Conservation (phyloP, 768 basidiomycete genomes). For the Trametes villosa region DNA sequence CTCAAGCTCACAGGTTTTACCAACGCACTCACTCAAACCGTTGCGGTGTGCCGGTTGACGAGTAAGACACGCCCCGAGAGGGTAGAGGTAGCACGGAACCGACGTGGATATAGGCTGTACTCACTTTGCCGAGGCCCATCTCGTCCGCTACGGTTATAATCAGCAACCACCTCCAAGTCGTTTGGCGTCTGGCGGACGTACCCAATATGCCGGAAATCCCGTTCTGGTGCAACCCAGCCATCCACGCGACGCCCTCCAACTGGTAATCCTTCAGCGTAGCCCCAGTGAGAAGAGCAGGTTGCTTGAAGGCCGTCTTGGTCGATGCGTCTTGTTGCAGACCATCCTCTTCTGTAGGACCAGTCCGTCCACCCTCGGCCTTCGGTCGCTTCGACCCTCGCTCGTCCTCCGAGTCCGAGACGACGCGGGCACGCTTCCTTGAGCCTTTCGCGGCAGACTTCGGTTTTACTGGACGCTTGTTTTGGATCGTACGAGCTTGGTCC, state of each 20-base stretch:
- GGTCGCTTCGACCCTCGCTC: conserved; percentile 30
- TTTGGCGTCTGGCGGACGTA: conserved; percentile 34
- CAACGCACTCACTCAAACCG: too few relatives aligned
- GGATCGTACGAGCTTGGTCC: conserved; percentile 46
- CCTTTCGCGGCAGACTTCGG: conserved; percentile 8
- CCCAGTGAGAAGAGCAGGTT: conserved; percentile 83
- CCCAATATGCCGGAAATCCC: conserved; percentile 82
- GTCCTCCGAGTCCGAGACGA: conserved; percentile 21
- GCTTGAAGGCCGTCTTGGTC: conserved; percentile 49
- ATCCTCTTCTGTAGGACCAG: not conserved
- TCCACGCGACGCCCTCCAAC: conserved; percentile 94
- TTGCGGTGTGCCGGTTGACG: too few relatives aligned
- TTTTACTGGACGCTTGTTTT: conserved; percentile 22
- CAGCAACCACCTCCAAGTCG: too few relatives aligned
- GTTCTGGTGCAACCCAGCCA: conserved; percentile 86
- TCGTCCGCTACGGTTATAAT: conserved; percentile 72
- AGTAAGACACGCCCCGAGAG: too few relatives aligned
- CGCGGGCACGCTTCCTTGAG: conserved; percentile 21
- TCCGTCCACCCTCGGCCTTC: conserved; percentile 8
- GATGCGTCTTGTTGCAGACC: not conserved
- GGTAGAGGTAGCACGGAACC: too few relatives aligned
- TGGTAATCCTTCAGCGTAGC: conserved; percentile 89
- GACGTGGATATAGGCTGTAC: too few relatives aligned
- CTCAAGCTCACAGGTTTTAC: too few relatives aligned
- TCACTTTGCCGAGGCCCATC: conserved; percentile 90